Evolutionary conservation across 2,329 filamentous ascomycete species (phyloP), one percentile per base, ranked within the genome.

Genomic region (Pseudogymnoascus sp.): DNA sequence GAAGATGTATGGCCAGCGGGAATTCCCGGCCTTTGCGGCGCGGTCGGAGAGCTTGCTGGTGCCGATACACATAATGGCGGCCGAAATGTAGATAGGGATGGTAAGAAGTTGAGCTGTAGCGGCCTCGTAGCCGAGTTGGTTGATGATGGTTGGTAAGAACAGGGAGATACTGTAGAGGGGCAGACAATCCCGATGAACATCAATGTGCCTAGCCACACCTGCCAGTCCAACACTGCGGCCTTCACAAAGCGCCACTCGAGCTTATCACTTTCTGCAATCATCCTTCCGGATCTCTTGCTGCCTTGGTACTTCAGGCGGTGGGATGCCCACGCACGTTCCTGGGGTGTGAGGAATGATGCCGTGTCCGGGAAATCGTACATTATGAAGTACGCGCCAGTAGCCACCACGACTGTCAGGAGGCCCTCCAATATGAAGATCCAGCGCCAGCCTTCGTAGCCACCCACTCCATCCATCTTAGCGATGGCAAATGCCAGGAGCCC

Each of bases 141-240:
- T 71, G 61, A 78, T 71, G 51, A 79, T 78, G 8, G 76, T 78
- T 1, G 76, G 77, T 4, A 76, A 71, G 68, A 75, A 79, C 64
- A 78, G 73, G 10, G 72, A 72, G n/a, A 74, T 71, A n/a, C 76
- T 74, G 68, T 80, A 80, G 10, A 77, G 69, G n/a, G 76, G 31
- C 75, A 78, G 36, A 79, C 76, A 59, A 87, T 83, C 7, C 86
- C 84, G 78, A 86, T 86, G 69, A 85, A 86, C 36, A 89, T 83
- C 60, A 74, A 39, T 63, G 68, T 70, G 29, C 69, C 67, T 14
- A 66, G 45, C 60, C 66, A 80, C 36, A 80, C 75, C 67, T 81
- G 78, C 78, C 77, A 80, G 64, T 81, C 78, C 14, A 73, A 67
- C 59, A 81, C 77, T 1, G 77, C 77, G 36, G 72, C 71, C 47